Percentiles rank a stretch among this genome's conserved stretches.
Evolutionary conservation across 768 basidiomycete genomes (phyloP).

Genomic region (Hemileccinum rubropunctum): DNA sequence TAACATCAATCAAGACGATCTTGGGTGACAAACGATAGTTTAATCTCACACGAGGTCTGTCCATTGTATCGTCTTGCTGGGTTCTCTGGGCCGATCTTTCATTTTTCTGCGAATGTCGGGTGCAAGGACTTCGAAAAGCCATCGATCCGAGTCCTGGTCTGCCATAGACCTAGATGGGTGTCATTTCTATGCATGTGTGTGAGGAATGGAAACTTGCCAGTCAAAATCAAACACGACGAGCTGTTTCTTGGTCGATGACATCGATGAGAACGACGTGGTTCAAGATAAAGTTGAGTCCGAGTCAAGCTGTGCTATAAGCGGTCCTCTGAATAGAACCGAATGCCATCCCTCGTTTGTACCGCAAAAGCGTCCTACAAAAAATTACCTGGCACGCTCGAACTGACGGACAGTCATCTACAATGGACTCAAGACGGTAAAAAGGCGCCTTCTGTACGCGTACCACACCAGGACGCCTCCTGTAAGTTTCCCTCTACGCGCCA

Average conservation of each 20-base stretch:
- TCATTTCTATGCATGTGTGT: neutral
- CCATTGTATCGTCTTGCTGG: slow-evolving; percentile 69
- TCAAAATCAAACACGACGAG: slow-evolving; percentile 96
- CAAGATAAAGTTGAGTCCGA: neutral
- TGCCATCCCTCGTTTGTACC: slow-evolving; percentile 67
- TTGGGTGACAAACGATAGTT: neutral
- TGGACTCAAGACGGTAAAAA: slow-evolving; percentile 79
- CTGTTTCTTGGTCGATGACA: slow-evolving; percentile 45
- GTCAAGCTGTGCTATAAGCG: slow-evolving; percentile 1
- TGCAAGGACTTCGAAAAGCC: slow-evolving; percentile 85
- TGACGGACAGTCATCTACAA: slow-evolving; percentile 69
- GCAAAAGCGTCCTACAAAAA: slow-evolving; percentile 88
- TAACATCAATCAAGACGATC: too few species aligned
- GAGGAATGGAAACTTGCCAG: slow-evolving; percentile 52
- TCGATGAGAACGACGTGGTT: slow-evolving; percentile 1
- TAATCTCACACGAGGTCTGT: slow-evolving; percentile 87
- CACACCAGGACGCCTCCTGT: slow-evolving; percentile 62
- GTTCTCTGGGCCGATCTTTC: slow-evolving; percentile 43
- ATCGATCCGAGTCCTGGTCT: slow-evolving; percentile 97
- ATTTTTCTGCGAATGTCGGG: slow-evolving; percentile 83
- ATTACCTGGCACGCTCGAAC: slow-evolving; percentile 66
- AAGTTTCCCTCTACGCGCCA: slow-evolving; percentile 20
- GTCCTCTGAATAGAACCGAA: slow-evolving; percentile 30
- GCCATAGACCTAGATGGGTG: slow-evolving; percentile 65
- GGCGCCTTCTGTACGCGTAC: slow-evolving; percentile 60